Base-by-base conservation (phyloP, 2,329 filamentous ascomycete genomes). In the Trichoderma oligosporum region DNA sequence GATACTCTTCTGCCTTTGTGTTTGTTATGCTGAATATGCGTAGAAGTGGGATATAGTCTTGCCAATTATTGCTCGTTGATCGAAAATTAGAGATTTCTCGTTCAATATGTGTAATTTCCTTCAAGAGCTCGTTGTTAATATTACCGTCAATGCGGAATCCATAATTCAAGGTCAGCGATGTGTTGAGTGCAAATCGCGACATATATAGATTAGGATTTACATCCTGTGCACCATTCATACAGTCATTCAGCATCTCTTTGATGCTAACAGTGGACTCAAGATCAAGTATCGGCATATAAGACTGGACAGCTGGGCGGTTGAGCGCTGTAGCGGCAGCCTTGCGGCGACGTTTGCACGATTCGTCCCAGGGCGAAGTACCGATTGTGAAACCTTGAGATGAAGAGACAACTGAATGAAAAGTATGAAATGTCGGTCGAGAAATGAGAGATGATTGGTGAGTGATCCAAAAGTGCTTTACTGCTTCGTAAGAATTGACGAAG, bases 311-410 rank as follows among this genome's bases (percentile, higher is more conserved):
- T 0, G 88, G 88, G 0, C 86, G 81, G 68, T 92, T 92, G 20
- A 93, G 78, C 0, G 89, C 88, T 4, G 88, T 91, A 4, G 87
- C 88, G 1, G 88, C 89, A 0, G 87, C 88, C 74, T 91, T 92
- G 61, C 89, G 82, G 8, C 88, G 81, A 22, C 79, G 77, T 70
- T 92, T 93, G 73, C 87, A 90, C 2, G 85, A 89, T 49, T 91
- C 88, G 61, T 92, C 88, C 86, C 89, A 94, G 0, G 89, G 89
- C 0, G 88, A 91, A 0, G 89, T 91, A 1, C 89, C 89, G 60
- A 94, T 91, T 0, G 89, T 93, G 71, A 91, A 88, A 5, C 88
- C 88, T 63, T 91, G 86, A 0, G 86, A 89, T 31, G 79, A 83
- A 1, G 88, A 91, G 3, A 91, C 86, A 4, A 92, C 86, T 4